Conservation (phyloP, 2,329 filamentous ascomycete genomes). For the Pyricularia sp. region DNA sequence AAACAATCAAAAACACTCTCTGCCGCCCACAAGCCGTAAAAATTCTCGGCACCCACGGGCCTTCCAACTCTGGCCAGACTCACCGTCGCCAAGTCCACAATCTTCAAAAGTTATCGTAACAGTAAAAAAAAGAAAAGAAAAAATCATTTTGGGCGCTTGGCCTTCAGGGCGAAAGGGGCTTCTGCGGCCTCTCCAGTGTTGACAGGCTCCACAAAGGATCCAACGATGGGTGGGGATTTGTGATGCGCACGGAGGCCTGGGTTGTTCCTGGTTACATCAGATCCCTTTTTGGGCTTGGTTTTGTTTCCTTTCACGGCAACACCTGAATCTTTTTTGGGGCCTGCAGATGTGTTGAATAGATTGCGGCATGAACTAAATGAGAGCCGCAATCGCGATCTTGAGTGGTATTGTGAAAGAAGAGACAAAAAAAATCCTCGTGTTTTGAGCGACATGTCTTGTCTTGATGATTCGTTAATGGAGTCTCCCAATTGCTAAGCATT, state of each 20-base stretch:
- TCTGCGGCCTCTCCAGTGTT: not conserved
- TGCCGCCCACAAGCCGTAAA: not conserved
- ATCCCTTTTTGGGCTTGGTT: not conserved
- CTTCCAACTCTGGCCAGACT: not conserved
- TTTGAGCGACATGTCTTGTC: not conserved
- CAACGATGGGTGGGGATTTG: not conserved
- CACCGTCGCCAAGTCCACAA: not conserved
- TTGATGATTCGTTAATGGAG: not conserved
- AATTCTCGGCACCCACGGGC: not conserved
- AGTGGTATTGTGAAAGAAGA: not conserved
- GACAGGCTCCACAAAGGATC: not conserved
- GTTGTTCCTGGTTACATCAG: not conserved
- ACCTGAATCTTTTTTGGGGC: not conserved
- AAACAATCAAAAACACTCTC: not conserved
- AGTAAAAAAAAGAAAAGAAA: too few relatives aligned
- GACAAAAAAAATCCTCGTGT: not conserved
- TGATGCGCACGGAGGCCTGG: not conserved
- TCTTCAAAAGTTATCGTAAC: not conserved
- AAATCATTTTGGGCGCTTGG: not conserved
- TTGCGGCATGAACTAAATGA: not conserved
- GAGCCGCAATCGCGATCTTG: not conserved
- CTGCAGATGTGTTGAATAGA: not conserved
- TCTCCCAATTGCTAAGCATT: not conserved
- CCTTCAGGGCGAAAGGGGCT: not conserved
- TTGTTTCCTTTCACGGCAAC: not conserved